A percentile compares a stretch with the other conserved stretches of the same genome.
These are phyloP conservation scores for Gnaphalium uliginosum DNA, from an alignment of 129 eudicot genomes.

Conservation along the genomic window DNA sequence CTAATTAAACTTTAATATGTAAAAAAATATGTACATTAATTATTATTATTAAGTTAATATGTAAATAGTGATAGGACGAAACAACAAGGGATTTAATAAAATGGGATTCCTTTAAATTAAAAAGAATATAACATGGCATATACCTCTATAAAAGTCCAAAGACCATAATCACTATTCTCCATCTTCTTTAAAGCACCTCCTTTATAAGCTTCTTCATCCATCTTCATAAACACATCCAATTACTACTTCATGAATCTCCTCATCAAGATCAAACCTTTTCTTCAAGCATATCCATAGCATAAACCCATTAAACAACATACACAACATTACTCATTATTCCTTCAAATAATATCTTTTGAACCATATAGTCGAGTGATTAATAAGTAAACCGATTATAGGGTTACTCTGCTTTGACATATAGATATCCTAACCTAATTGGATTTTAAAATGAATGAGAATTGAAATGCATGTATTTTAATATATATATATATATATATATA, in stretches of 20 bases:
- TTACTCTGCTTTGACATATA: slow-evolving; percentile 29
- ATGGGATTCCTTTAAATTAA: slow-evolving; percentile 3
- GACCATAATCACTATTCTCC: slow-evolving; percentile 11
- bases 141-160: slow-evolving; percentile 27
- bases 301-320: slow-evolving; percentile 25
- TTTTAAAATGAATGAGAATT: not conserved
- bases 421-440: not conserved
- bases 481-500: too few species aligned
- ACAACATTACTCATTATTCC: slow-evolving; percentile 9
- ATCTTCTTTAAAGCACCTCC: slow-evolving; percentile 20
- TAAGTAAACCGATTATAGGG: slow-evolving; percentile 31
- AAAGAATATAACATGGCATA: slow-evolving; percentile 41
- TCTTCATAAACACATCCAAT: slow-evolving; percentile 28
- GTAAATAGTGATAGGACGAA: too few species aligned
- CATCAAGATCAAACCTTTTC: slow-evolving; percentile 20
- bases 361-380: not conserved
- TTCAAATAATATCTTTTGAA: not conserved
- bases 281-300: slow-evolving; percentile 30
- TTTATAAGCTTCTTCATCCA: not conserved
- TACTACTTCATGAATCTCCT: slow-evolving; percentile 30
- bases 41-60: too few species aligned
- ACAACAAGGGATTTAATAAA: slow-evolving; percentile 17
- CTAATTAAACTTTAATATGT: too few species aligned
- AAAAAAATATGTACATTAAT: too few species aligned
- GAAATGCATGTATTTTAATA: not conserved